Percentiles rank a stretch among this genome's conserved stretches.
Conservation (phyloP, 2,329 filamentous ascomycete genomes). For the Sporothrix globosa region DNA sequence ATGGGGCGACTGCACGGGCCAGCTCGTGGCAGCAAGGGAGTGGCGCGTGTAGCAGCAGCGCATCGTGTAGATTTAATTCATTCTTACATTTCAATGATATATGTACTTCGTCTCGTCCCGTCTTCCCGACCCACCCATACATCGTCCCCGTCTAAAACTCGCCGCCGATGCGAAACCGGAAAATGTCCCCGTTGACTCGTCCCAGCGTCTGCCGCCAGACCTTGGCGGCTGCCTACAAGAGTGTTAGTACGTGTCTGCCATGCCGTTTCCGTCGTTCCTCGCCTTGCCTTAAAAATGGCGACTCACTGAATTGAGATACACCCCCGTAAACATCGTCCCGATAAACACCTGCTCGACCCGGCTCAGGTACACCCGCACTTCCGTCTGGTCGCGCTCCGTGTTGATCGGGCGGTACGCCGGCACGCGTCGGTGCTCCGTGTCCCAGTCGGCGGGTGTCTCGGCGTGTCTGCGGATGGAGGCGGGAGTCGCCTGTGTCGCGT, state of each 20-base stretch:
- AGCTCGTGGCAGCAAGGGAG: background rate
- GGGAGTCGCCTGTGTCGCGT: background rate
- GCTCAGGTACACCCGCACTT: constrained; percentile 6
- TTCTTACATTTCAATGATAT: background rate
- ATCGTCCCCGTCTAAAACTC: background rate
- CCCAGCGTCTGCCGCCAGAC: constrained; percentile 2
- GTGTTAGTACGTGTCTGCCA: background rate
- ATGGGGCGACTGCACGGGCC: constrained; percentile 48
- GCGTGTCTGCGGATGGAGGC: constrained; percentile 35
- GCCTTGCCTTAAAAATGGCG: too few species aligned
- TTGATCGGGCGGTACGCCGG: constrained; percentile 10
- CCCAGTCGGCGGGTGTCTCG: background rate
- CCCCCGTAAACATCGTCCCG: constrained; percentile 8
- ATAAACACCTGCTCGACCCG: constrained; percentile 5
- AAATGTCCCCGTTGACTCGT: background rate
- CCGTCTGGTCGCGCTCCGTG: background rate
- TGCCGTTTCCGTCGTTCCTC: too few species aligned
- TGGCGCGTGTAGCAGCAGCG: background rate
- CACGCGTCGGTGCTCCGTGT: background rate
- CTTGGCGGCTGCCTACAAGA: background rate
- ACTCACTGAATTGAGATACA: background rate
- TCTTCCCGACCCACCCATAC: too few species aligned
- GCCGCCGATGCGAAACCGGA: background rate
- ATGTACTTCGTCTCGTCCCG: too few species aligned
- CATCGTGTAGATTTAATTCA: background rate